Base-by-base conservation (phyloP, 108 stramenopile genomes). In the Cyclotella choctawhatcheeana region DNA sequence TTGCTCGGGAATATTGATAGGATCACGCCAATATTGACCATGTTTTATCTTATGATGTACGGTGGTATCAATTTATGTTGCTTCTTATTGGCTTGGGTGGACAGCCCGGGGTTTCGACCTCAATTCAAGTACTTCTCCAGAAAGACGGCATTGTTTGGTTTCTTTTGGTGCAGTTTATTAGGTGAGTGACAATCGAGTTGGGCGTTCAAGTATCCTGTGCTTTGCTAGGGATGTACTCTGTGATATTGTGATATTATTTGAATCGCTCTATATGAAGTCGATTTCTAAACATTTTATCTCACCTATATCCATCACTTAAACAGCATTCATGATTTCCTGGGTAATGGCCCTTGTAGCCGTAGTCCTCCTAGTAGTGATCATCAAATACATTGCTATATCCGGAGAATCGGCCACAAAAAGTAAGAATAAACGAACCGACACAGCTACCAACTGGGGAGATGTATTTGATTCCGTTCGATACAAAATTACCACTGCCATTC, bases 1-100 rank as follows among this genome's bases (percentile, higher is more conserved):
- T 70, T 89, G n/a, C 74, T 86, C 2, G 92, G 92, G 12, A 85
- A 87, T 51, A 76, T 93, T 40, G 86, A 93, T 82, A 71, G 65
- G 56, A 91, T 93, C 69, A 88, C 90, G 22, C 89, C 92, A 18
- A 61, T 90, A 47, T 78, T 91, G 65, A 88, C 88, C 40, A 82
- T 89, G 72, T 88, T 90, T 58, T 93, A 89, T 82, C 65, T 93
- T 32, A 59, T 86, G 44, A 90, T 87, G 81, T 93, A 91, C 67
- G 87, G 85, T 10, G 82, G 86, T 18, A 83, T 88, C 34, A 93
- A 93, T 77, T 76, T 89, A 31, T 80, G 85, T 62, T 90, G 89
- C 81, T 90, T 89, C 69, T 67, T 86, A 14, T 71, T 90, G 29
- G 71, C 81, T 26, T 63, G 84, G 58, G 69, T 88, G 25, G 69